Base-by-base conservation (phyloP, 495 filamentous ascomycete genomes). In the Penicillium roqueforti region DNA sequence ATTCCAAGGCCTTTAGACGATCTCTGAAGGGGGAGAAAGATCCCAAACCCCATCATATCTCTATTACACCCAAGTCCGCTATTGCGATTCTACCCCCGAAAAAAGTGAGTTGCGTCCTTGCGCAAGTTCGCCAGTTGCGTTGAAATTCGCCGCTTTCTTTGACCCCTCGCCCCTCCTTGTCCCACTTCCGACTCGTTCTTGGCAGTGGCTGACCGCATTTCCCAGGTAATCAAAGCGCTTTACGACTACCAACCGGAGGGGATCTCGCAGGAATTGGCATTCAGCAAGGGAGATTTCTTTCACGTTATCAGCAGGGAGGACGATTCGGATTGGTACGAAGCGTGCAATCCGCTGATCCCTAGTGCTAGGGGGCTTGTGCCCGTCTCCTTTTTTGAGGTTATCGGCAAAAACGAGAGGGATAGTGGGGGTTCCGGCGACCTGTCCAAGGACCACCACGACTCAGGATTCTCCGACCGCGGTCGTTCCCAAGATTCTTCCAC, bases 291-390 rank as follows among this genome's bases (percentile, higher is more conserved):
- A 60, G 93, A 98, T 68, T 98, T 97, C 73, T 95, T 98, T 70
- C 92, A 97, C 76, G 95, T 98, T 51, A 92, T 97, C 70, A 91
- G 89, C 65, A 87, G 92, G 63, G 93, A 97, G 75, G 85, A 97
- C 77, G 92, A 97, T 67, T 70, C 70, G 18, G 89, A 95, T 68
- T 98, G 93, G 93, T 98, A 97, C 78, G 93, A 97, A 76, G 93
- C 93, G 16, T 97, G 92, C 76, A 98, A 98, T 72, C 93, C 93
- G 53, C 82, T 91, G 53, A 81, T 95, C 60, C 88, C 91, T 62
- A 85, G 83, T 72, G 88, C 90, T 37, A 86, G 90, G 56, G 93
- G 93, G 57, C 80, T 98, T 51, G 93, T 98, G 39, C 93, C 93
- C 7, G 93, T 96, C 32, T 78, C 86, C 23, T 96, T 87, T 76